Evolutionary conservation across 176 grass and related monocot genomes (phyloP), one percentile per base, ranked within the genome.

Genomic region (Oryza punctata): DNA sequence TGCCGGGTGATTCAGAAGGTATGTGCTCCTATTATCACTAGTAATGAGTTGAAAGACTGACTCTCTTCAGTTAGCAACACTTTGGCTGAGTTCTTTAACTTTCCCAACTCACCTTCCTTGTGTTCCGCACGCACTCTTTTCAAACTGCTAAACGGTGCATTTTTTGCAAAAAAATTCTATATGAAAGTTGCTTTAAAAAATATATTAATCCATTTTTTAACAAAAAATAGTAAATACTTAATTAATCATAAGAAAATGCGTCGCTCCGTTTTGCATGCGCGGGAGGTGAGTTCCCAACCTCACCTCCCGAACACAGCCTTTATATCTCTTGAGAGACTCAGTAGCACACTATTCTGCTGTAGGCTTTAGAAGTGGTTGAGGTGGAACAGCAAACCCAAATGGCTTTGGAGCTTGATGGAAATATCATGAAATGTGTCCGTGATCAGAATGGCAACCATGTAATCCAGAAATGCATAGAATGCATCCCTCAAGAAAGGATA

Each of bases 1-100:
- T 99, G 96, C 76, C 84, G 96, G 54, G 96, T 99, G 65, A 96
- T 99, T 85, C 96, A 99, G 82, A 99, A 99, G 96, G 96, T 99
- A 71, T 65, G 75, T 73, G 65, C 16, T 63, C 54, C 21, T 40
- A 52, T n/a, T 70, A 52, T 79, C 82, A 38, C 68, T 45, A 79
- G 25, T 19, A 28, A 68, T 47, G 81, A 41, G 10, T 49, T 59
- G 80, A 63, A 45, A 59, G 12, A 59, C n/a, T 7, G 18, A 45
- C n/a, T 13, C 35, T 61, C 41, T 73, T 8, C 16, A 52, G n/a
- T 77, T 28, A 45, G 67, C 57, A 44, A 63, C 11, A 11, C n/a
- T n/a, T n/a, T n/a, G n/a, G n/a, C n/a, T n/a, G n/a, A n/a, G n/a
- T n/a, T n/a, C n/a, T n/a, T n/a, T n/a, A n/a, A n/a, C n/a, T n/a